These are phyloP conservation scores for Xerocomellus dryophilus DNA, from an alignment of 768 basidiomycete genomes.

Conservation along the genomic window DNA sequence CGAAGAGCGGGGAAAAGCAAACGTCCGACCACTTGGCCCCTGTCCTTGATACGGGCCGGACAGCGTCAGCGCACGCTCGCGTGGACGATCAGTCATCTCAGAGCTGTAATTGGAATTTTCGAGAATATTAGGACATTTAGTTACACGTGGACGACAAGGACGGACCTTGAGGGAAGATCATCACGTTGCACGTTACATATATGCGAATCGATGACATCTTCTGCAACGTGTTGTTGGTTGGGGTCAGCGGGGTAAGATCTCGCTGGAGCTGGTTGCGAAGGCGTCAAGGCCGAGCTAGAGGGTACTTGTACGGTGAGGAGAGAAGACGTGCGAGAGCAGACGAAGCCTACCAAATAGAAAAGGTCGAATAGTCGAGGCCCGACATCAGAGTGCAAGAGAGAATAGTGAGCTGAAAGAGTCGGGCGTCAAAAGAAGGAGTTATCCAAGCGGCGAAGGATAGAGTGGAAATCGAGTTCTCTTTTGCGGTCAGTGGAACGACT, in stretches of 20 bases:
- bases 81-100: constrained; percentile 21
- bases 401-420: neutral
- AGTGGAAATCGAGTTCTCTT: constrained; percentile 20
- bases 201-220: constrained; percentile 30
- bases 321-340: neutral
- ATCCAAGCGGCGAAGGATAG: constrained; percentile 3
- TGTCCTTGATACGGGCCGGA: constrained; percentile 22
- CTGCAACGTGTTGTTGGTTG: constrained; percentile 25
- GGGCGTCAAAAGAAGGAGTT: constrained; percentile 5
- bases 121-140: constrained; percentile 8
- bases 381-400: constrained; percentile 16
- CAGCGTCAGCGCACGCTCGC: constrained; percentile 16
- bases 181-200: constrained; percentile 29
- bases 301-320: constrained; percentile 1
- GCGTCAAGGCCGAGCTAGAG: constrained; percentile 28
- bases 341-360: constrained; percentile 23
- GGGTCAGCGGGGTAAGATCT: constrained; percentile 31
- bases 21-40: constrained; percentile 10
- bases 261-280: constrained; percentile 19
- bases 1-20: constrained; percentile 9
- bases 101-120: constrained; percentile 21
- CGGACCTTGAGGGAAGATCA: constrained; percentile 35
- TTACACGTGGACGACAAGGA: constrained; percentile 28
- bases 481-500: constrained; percentile 20
- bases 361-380: constrained; percentile 27